A percentile compares a stretch with the other conserved stretches of the same genome.
Conservation (phyloP, 345 rosid genomes). For the Acer campestre region DNA sequence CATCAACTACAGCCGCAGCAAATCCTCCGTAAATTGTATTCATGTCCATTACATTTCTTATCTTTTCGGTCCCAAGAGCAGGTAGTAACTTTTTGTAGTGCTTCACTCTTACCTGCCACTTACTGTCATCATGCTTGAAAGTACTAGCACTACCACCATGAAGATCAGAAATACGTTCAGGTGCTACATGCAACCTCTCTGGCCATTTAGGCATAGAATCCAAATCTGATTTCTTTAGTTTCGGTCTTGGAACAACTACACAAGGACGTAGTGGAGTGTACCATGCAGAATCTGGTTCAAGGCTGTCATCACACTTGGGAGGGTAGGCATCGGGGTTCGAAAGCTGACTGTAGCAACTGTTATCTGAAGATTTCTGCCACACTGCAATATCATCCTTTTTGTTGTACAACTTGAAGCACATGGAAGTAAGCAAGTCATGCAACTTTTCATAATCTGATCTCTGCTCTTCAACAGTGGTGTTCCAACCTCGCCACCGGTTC, state of each 20-base stretch:
- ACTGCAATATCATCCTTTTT: slow-evolving; percentile 94
- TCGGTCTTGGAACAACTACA: slow-evolving; percentile 76
- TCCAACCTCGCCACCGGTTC: slow-evolving; percentile 95
- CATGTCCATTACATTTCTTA: slow-evolving; percentile 98
- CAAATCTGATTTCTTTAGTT: slow-evolving; percentile 60
- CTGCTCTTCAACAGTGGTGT: slow-evolving; percentile 92
- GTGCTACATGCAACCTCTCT: slow-evolving; percentile 64
- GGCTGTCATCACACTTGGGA: slow-evolving; percentile 89
- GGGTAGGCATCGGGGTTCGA: slow-evolving; percentile 76
- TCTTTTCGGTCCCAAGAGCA: slow-evolving; percentile 75
- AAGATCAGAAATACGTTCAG: slow-evolving; percentile 72
- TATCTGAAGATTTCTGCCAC: slow-evolving; percentile 85
- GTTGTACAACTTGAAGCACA: slow-evolving; percentile 90
- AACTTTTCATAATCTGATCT: slow-evolving; percentile 83
- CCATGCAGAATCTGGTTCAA: slow-evolving; percentile 99
- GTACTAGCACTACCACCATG: slow-evolving; percentile 64
- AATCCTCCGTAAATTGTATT: slow-evolving; percentile 95
- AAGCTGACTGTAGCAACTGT: slow-evolving; percentile 66
- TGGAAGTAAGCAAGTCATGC: slow-evolving; percentile 69
- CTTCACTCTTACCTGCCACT: slow-evolving; percentile 83
- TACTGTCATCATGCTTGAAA: slow-evolving; percentile 78
- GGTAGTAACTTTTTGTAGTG: slow-evolving; percentile 89
- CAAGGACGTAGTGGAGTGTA: slow-evolving; percentile 93
- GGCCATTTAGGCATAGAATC: slow-evolving; percentile 84
- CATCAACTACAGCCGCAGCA: slow-evolving; percentile 72